Evolutionary conservation across 257 asterid genomes (phyloP), one percentile per base, ranked within the genome.

Genomic region (Agastache rugosa): DNA sequence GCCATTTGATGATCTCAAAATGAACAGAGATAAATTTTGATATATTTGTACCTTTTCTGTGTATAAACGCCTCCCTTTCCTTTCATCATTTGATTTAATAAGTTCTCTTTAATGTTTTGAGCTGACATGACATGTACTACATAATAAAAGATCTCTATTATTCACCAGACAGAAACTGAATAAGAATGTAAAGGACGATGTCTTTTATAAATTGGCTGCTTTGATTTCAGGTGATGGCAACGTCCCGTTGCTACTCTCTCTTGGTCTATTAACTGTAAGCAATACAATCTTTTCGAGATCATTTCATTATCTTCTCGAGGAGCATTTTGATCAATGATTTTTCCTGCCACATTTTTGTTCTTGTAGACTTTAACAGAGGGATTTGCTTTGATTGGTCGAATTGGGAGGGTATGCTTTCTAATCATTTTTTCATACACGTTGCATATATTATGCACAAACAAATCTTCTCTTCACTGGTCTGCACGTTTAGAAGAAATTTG

Each of bases 371-470:
- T 93, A 63, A 85, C 97, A 23, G 96, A 80, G 76, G 97, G 98
- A 56, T 84, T 93, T 74, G 98, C 97, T 44, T 83, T 91, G 97
- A 91, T 93, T 77, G 99, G 92, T 72, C 97, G 97, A 69, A 71
- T 87, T 84, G 99, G 97, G 25, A 94, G 80, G 98, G 97, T 93
- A 81, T 54, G 16, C 17, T 23, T 76, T 53, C 27, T 61, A 22
- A 14, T 20, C 45, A 39, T 74, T 39, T 39, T 34, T 50, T 59
- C 64, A 25, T 41, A 11, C 45, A 19, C 6, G 17, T 25, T 48
- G 45, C 53, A 16, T 61, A 19, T 12, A 19, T 14, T 16, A 47
- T 73, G 63, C 39, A 11, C 6, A 20, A 60, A 45, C 10, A 39
- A 58, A 16, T 27, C 35, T 61, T 47, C 22, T 45, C 42, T 47